Base-by-base conservation (phyloP, 2,329 filamentous ascomycete genomes). In the Cyphellophora attinorum region DNA sequence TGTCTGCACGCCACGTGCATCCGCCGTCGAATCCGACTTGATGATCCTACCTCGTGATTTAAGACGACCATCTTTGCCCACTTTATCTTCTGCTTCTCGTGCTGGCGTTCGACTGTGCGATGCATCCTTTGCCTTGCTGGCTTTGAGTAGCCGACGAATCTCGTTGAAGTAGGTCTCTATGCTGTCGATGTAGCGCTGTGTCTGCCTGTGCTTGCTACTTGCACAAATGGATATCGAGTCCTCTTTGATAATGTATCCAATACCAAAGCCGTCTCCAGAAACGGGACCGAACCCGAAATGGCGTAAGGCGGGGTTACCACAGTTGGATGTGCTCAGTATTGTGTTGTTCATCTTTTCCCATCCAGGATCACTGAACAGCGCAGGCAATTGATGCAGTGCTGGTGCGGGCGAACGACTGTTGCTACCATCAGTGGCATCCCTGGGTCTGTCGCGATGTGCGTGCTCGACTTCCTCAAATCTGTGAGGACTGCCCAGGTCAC, bases 211-310 rank as follows among this genome's bases (percentile, higher is more conserved):
- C 61, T 95, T 95, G 52, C 82, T 91, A 11, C 81, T 83, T 1
- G 88, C 86, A 58, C 91, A 96, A 42, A 98, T 89, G 30, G 80
- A 85, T 41, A 96, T 83, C 31, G 76, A 74, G 34, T 91, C 84
- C 47, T 93, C 85, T 61, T 98, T 98, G 72, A 98, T 95, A 52
- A 98, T 96, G 64, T 98, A 98, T 2, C 91, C 91, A 37, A 98
- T 95, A 18, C 91, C 91, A 53, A 96, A 96, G 0, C 91, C 91
- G 46, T 95, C 86, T 2, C 79, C 89, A 1, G 84, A 89, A 0
- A 89, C 93, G 2, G 91, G 91, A 0, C 91, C 91, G 55, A 98
- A 98, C 3, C 91, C 91, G 51, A 98, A 98, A 51, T 96, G 89
- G 2, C 91, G 79, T 12, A 98, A 76, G 0, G 81, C 85, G 0